Evolutionary conservation across 1,284 basidiomycete species (phyloP).

Genomic region (Papiliotrema nemorosa): DNA sequence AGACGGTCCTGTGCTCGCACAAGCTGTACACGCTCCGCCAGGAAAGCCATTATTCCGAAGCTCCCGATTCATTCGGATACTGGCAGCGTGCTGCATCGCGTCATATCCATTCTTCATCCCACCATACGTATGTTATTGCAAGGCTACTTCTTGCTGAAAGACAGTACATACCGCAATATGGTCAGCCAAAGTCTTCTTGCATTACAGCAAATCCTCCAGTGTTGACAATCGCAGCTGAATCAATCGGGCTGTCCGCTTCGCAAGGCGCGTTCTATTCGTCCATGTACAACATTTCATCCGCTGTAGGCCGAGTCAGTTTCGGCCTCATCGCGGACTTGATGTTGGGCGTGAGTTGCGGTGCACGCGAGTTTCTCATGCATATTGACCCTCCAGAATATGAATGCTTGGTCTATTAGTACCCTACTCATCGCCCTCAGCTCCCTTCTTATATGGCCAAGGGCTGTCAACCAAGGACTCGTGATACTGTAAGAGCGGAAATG

Average conservation of each 20-base stretch:
- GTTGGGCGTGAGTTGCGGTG: constrained; percentile 10
- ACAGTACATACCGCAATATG: constrained; percentile 20
- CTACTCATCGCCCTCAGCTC: constrained; percentile 11
- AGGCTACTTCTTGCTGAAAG: too few relatives aligned
- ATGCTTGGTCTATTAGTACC: constrained; percentile 13
- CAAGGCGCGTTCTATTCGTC: constrained; percentile 16
- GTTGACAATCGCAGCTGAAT: constrained; percentile 5
- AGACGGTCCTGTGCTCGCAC: too few relatives aligned
- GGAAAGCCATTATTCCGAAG: constrained; percentile 9
- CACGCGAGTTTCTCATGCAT: background rate
- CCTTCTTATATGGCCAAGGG: constrained; percentile 17
- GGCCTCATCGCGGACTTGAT: constrained; percentile 13
- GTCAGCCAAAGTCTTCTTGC: constrained; percentile 1
- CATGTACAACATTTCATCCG: constrained; percentile 17
- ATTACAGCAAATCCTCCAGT: background rate
- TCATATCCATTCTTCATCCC: constrained; percentile 25
- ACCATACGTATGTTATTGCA: constrained; percentile 8
- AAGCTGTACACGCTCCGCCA: too few relatives aligned
- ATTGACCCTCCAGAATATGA: constrained; percentile 9
- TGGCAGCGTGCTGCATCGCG: constrained; percentile 14
- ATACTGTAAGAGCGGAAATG: constrained; percentile 5
- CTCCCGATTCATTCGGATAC: constrained; percentile 9
- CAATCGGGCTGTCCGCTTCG: constrained; percentile 12
- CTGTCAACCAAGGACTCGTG: constrained; percentile 8
- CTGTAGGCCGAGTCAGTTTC: constrained; percentile 14